Evolutionary conservation across 108 stramenopile species (phyloP), one percentile per base, ranked within the genome.

Genomic region (Mayamaea pseudoterrestris): DNA sequence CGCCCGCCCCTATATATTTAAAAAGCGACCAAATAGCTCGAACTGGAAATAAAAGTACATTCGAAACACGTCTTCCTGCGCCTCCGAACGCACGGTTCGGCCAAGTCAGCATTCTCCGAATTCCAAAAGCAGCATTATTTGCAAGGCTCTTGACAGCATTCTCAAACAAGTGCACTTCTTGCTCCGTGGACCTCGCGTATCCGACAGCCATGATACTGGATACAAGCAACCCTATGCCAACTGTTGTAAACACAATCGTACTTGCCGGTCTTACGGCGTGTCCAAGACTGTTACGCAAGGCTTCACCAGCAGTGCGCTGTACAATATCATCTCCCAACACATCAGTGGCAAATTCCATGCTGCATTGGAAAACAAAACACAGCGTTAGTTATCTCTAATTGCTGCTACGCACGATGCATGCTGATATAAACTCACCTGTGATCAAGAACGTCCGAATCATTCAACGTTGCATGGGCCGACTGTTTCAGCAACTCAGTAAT

Each of bases 331-430:
- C 87, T 16, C 87, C 87, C 9, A 89, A 74, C 32, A 89, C 79
- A 44, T 89, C 87, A 12, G 87, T 79, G 4, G 87, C 87, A 62
- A 89, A 89, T 47, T 83, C 87, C 87, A 89, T 89, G 9, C n/a
- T n/a, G n/a, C n/a, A n/a, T n/a, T n/a, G n/a, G n/a, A n/a, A n/a
- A n/a, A n/a, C n/a, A n/a, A n/a, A n/a, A n/a, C n/a, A n/a, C n/a
- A n/a, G n/a, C n/a, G n/a, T n/a, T n/a, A n/a, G n/a, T n/a, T n/a
- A n/a, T n/a, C n/a, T n/a, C n/a, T n/a, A n/a, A n/a, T n/a, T n/a
- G n/a, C n/a, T n/a, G n/a, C n/a, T n/a, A n/a, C n/a, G n/a, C n/a
- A n/a, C n/a, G n/a, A n/a, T n/a, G n/a, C n/a, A n/a, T n/a, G n/a
- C n/a, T n/a, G n/a, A n/a, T n/a, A n/a, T n/a, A n/a, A n/a, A n/a